Base-by-base conservation (phyloP, 176 grass and related monocot species). In the Musa itinerans region DNA sequence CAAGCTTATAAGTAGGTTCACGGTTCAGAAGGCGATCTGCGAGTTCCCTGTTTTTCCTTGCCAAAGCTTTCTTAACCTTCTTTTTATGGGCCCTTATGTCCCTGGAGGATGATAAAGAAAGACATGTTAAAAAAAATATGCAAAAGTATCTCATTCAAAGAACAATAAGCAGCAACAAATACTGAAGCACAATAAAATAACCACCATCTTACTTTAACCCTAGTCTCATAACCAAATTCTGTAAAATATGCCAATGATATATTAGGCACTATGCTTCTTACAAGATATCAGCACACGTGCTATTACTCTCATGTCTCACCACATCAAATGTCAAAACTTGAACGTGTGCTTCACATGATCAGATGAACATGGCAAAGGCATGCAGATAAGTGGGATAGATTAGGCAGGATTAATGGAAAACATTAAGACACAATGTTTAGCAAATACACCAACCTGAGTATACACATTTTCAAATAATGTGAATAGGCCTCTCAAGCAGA, bases 41-140 rank as follows among this genome's bases (percentile, higher is more conserved):
- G 27, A 94, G 95, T 55, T 99, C 95, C 83, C 73, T 99, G 50
- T 99, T 99, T 83, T 92, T 93, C 84, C 76, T 89, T 82, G 95
- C 88, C 66, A 74, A 15, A 50, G 95, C 95, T 86, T 92, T 99
- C 20, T 81, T 94, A 71, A 99, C 83, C 89, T 94, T 99, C 65
- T 65, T 91, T 54, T 69, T 79, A 76, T 99, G 85, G 8, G 82
- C 65, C 78, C 78, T 91, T 71, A 84, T 94, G 78, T 94, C 84
- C 77, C 95, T 99, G 55, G 65, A 82, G 79, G 53, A 26, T 57
- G 65, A 79, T 64, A 27, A 17, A 63, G 34, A 63, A 52, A 20
- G 12, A 62, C 11, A 63, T 8, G 12, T 48, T 64, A 52, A 26
- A 65, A 24, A 22, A 52, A 52, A 52, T 1, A 27, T 21, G 52